These are phyloP conservation scores for Zalerion maritima DNA, from an alignment of 495 filamentous ascomycete genomes.

Conservation along the genomic window DNA sequence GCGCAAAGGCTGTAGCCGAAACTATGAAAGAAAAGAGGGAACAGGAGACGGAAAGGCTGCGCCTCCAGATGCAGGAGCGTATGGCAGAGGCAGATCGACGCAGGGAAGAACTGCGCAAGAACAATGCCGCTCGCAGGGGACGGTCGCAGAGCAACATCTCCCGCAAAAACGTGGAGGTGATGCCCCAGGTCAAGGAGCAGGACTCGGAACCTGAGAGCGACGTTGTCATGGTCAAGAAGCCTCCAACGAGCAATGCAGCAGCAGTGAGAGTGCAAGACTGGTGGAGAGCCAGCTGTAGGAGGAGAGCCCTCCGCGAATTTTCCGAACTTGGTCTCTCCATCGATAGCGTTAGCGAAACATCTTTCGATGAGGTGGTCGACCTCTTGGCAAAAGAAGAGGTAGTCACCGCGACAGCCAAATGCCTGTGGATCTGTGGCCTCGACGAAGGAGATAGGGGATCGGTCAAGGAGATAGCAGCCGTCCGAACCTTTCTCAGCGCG, in stretches of 20 bases:
- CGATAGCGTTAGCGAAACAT: constrained; percentile 53
- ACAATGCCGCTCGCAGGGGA: constrained; percentile 38
- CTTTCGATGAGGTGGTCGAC: constrained; percentile 68
- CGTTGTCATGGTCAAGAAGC: no score
- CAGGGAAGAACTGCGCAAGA: constrained; percentile 41
- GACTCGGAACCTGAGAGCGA: constrained; percentile 38
- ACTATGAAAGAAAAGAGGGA: constrained; percentile 83
- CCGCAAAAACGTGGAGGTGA: constrained; percentile 28
- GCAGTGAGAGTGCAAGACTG: constrained; percentile 58
- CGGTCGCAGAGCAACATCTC: constrained; percentile 48
- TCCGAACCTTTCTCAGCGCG: constrained; percentile 81
- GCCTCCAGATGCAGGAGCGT: constrained; percentile 72
- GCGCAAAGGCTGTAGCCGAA: constrained; percentile 86
- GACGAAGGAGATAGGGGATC: constrained; percentile 54
- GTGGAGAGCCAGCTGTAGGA: constrained; percentile 53
- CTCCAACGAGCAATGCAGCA: no score
- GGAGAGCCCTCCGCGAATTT: constrained; percentile 51
- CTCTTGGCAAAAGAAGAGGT: constrained; percentile 66
- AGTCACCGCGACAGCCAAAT: constrained; percentile 48
- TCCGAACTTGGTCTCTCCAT: constrained; percentile 55
- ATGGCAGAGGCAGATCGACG: constrained; percentile 77
- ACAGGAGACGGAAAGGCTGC: constrained; percentile 61
- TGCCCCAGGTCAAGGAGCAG: constrained; percentile 41
- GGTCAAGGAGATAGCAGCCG: constrained; percentile 59
- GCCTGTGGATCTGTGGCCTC: constrained; percentile 65